A percentile compares a stretch with the other conserved stretches of the same genome.
These are phyloP conservation scores for Fusarium sp. DNA, from an alignment of 2,329 filamentous ascomycete genomes.

Conservation along the genomic window DNA sequence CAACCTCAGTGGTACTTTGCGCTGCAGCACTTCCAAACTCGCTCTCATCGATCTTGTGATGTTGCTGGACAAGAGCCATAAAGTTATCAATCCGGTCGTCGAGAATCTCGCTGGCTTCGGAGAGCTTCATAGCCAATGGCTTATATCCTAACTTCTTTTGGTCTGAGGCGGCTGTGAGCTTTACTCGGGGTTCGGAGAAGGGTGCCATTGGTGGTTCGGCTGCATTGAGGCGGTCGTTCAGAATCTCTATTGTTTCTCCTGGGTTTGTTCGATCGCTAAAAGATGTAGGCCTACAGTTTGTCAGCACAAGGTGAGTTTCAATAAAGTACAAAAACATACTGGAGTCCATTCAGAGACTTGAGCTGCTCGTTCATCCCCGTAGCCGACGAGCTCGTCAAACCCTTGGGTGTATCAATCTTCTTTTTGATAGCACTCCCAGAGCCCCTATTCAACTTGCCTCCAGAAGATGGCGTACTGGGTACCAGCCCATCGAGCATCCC, in stretches of 20 bases:
- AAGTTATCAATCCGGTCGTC: constrained; percentile 97
- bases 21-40: constrained; percentile 88
- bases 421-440: constrained; percentile 49
- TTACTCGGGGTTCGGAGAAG: constrained; percentile 80
- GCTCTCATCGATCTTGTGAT: constrained; percentile 80
- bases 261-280: constrained; percentile 83
- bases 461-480: constrained; percentile 68
- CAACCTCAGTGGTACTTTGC: constrained; percentile 85
- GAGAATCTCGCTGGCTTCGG: constrained; percentile 90
- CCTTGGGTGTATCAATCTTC: constrained; percentile 48
- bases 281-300: constrained; percentile 42
- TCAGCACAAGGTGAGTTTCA: constrained; percentile 1
- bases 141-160: constrained; percentile 92
- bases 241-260: constrained; percentile 83
- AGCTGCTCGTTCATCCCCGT: constrained; percentile 50
- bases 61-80: constrained; percentile 74
- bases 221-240: constrained; percentile 79
- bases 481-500: constrained; percentile 82
- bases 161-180: constrained; percentile 86
- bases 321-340: constrained; percentile 40
- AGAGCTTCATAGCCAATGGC: constrained; percentile 93
- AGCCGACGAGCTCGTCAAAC: constrained; percentile 50
- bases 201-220: constrained; percentile 77
- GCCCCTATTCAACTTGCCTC: constrained; percentile 56
- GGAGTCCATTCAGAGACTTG: constrained; percentile 45